Base-by-base conservation (phyloP, 768 basidiomycete genomes). In the Epithele typhae region DNA sequence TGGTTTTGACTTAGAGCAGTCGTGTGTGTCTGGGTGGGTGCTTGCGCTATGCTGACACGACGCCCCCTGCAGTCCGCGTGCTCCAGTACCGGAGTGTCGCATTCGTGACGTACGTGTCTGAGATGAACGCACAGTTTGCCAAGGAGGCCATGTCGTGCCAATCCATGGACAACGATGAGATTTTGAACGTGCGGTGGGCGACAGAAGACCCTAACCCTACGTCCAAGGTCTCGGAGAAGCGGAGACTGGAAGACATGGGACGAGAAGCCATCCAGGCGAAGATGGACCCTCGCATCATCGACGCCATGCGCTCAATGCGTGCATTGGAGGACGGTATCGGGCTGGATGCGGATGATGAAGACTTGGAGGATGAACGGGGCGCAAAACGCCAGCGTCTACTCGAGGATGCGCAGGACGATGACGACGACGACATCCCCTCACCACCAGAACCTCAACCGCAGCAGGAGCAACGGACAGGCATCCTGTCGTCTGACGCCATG, bases 141-240 rank as follows among this genome's bases (percentile, higher is more conserved):
- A 96, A 96, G 63, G 96, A 99, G 65, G 82, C 95, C 1, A 99
- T 99, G 96, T 92, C 95, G 14, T 94, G 94, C 66, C 96, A 99
- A 67, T 93, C 90, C 15, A 75, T 98, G 53, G 96, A 98, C 63
- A 88, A 92, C 58, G 94, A 96, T 63, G 96, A 99, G 61, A 93
- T 97, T 51, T 77, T 98, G 50, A 99, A 99, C 66, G 93, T 98
- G 43, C 85, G 95, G 39, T 99, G 96, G 96, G 96, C 96, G 27
- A 98, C 95, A 0, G 95, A 96, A 62, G 96, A 99, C 64, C 96
- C 96, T 1, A 99, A 99, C 63, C 96, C 95, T 1, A 81, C 81
- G 0, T 82, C 87, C 52, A 94, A 93, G 58, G 82, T 87, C 7
- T 78, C 80, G 0, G 96, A 98, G 66, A 87, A 92, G 59, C 74